Conservation (phyloP, 2,329 filamentous ascomycete genomes). For the Tolypocladium endophyticum region DNA sequence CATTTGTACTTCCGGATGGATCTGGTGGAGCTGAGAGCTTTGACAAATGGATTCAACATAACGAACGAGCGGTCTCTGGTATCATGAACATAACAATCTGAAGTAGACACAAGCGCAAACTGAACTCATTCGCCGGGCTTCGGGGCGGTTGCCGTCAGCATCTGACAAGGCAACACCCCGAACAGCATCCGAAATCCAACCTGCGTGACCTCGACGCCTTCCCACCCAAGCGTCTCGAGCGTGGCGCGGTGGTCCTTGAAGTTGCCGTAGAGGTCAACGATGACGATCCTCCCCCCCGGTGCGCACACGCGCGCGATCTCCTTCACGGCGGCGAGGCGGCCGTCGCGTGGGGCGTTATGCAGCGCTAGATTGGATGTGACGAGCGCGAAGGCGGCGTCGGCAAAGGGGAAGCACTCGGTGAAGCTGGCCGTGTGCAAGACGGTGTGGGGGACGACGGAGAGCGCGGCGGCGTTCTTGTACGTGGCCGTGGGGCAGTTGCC, state of each 20-base stretch:
- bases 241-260: slow-evolving; percentile 3
- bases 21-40: neutral
- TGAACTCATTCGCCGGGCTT: neutral
- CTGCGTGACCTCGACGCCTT: slow-evolving; percentile 2
- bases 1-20: neutral
- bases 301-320: slow-evolving; percentile 7
- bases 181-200: slow-evolving; percentile 6
- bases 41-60: neutral
- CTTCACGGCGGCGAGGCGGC: slow-evolving; percentile 1
- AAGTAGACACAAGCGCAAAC: no score
- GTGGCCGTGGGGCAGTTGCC: slow-evolving; percentile 7
- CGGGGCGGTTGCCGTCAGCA: slow-evolving; percentile 3
- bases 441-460: slow-evolving; percentile 1
- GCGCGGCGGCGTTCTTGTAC: slow-evolving; percentile 5
- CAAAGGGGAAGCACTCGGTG: slow-evolving; percentile 4
- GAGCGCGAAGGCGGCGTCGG: slow-evolving; percentile 4
- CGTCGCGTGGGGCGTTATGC: slow-evolving; percentile 4
- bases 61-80: neutral
- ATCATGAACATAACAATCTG: neutral
- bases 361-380: slow-evolving; percentile 6
- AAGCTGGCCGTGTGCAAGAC: slow-evolving; percentile 6
- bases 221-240: slow-evolving; percentile 5
- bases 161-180: slow-evolving; percentile 6
- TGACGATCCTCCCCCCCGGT: slow-evolving; percentile 3
- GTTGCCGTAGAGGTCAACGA: slow-evolving; percentile 6